Base-by-base conservation (phyloP, 2,329 filamentous ascomycete genomes). In the Fusarium tuaranense region DNA sequence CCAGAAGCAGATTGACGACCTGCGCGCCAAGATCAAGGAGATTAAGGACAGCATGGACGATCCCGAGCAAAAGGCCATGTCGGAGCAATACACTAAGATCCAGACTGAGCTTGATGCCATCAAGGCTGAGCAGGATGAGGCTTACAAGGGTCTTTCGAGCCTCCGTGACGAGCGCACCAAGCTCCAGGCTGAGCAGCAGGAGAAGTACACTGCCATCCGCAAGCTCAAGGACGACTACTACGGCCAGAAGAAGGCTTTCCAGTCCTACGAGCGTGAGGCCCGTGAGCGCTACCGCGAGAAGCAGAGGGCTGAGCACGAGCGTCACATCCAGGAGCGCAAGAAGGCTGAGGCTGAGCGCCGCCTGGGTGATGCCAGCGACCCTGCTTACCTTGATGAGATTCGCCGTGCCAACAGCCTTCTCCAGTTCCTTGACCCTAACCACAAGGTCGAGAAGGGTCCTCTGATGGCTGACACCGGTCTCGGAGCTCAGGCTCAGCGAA, bases 381-480 rank as follows among this genome's bases (percentile, higher is more conserved):
- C 93, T 18, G 97, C 97, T 63, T 99, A 95, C 87, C 89, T 94
- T 57, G 95, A 98, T 78, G 95, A 99, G 87, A 98, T 99, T 80
- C 90, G 95, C 79, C 93, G 93, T 63, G 94, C 95, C 72, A 94
- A 97, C 86, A 93, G 92, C 82, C 88, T 99, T 55, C 94, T 98
- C 78, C 92, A 92, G 77, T 96, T 96, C 89, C 96, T 98, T 77
- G 95, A 98, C 83, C 96, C 96, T 2, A 90, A 87, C 18, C 88
- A 91, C 69, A 83, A 85, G 81, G 87, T 88, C 81, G 94, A 93
- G 85, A 94, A 93, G 86, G 90, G 84, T 36, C 90, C 87, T 70
- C 89, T 89, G 71, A 87, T 88, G 83, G 91, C 87, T 55, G 88
- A 92, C 75, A 92, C 92, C 82, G 92, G 93, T 80, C 93, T 97